phyloP scores from a whole-genome alignment of 805 yeast genomes.

The Monosporozyma solicola region DNA sequence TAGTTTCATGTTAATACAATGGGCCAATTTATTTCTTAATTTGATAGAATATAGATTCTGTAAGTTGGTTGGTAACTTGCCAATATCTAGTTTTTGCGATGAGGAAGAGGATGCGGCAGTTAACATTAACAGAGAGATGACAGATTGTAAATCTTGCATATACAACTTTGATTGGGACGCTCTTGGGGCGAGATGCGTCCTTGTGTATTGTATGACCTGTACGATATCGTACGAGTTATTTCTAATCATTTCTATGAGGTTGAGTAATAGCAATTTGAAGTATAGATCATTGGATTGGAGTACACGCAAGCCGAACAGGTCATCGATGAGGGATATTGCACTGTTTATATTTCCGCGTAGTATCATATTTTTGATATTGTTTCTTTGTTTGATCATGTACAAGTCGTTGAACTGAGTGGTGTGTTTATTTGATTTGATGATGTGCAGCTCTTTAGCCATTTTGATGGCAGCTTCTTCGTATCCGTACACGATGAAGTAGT shows the following conservation, averaged over 20 bases:
- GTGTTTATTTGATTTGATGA: constrained; percentile 18
- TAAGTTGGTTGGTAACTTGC: constrained; percentile 46
- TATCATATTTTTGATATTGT: constrained; percentile 17
- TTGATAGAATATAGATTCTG: constrained; percentile 48
- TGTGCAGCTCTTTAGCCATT: constrained; percentile 50
- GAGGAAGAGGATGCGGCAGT: constrained; percentile 25
- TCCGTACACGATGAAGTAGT: constrained; percentile 72
- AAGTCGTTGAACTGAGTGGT: constrained; percentile 24
- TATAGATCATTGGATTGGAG: constrained; percentile 42
- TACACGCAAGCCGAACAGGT: constrained; percentile 21
- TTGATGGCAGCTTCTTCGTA: constrained; percentile 57
- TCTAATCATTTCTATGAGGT: constrained; percentile 73
- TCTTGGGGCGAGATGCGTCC: constrained; percentile 51
- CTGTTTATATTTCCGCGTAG: constrained; percentile 19
- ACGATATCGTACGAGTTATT: constrained; percentile 34
- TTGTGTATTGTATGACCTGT: constrained; percentile 48
- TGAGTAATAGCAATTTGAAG: constrained; percentile 62
- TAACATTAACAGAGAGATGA: constrained; percentile 69
- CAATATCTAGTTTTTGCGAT: constrained; percentile 11
- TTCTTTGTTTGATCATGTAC: constrained; percentile 22
- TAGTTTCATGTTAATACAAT: constrained; percentile 51
- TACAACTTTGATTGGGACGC: constrained; percentile 50
- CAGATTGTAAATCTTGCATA: constrained; percentile 64
- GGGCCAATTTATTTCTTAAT: constrained; percentile 56
- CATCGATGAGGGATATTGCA: constrained; percentile 27